These are phyloP conservation scores for Boechera retrofracta DNA, from an alignment of 345 rosid genomes.

Conservation along the genomic window DNA sequence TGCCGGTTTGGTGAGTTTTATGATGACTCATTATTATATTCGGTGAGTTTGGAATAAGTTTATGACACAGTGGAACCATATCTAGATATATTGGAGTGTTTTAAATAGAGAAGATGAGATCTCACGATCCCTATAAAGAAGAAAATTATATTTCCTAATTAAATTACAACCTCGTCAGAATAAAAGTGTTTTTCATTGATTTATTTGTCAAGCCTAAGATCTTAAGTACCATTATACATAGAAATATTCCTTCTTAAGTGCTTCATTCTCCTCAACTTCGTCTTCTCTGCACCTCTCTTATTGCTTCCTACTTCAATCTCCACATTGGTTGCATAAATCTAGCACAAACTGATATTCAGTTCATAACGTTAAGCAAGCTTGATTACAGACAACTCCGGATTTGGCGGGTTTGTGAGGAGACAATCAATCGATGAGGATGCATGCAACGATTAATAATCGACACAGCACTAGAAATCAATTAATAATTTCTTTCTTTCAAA, in stretches of 20 bases:
- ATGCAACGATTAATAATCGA: slow-evolving; percentile 51
- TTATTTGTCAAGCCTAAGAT: slow-evolving; percentile 2
- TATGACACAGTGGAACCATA: too few relatives aligned
- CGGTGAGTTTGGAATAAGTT: too few relatives aligned
- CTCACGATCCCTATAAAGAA: too few relatives aligned
- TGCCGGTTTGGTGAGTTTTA: too few relatives aligned
- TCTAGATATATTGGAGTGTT: too few relatives aligned
- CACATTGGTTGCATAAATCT: not conserved
- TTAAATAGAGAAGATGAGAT: too few relatives aligned
- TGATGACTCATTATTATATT: too few relatives aligned
- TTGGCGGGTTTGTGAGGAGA: not conserved
- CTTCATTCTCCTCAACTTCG: slow-evolving; percentile 16
- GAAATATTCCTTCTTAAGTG: not conserved
- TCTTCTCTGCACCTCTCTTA: slow-evolving; percentile 2
- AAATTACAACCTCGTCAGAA: not conserved
- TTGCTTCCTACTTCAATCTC: too few relatives aligned
- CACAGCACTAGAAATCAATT: too few relatives aligned
- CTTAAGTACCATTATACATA: slow-evolving; percentile 7
- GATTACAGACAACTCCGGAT: not conserved
- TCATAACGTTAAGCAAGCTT: not conserved
- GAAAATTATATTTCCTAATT: too few relatives aligned
- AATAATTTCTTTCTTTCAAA: too few relatives aligned
- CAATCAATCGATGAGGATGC: slow-evolving; percentile 68
- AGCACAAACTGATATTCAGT: not conserved
- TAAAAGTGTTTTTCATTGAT: not conserved